Percentiles rank a stretch among this genome's conserved stretches.
Evolutionary conservation across 352 stramenopile genomes (phyloP).

Genomic region (Pythium guiyangense): DNA sequence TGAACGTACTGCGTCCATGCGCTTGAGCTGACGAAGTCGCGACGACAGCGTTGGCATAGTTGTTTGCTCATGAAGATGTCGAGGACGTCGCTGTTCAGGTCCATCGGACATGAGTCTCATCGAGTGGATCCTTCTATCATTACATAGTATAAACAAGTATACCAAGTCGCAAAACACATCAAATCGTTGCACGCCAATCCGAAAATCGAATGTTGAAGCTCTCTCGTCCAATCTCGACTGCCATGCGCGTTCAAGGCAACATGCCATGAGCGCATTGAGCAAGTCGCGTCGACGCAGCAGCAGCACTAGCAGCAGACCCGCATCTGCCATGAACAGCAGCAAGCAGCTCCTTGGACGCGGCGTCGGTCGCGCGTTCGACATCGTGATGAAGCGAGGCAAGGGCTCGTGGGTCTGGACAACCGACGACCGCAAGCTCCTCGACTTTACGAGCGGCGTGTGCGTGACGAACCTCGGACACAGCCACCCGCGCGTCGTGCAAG

Average conservation of each 20-base stretch:
- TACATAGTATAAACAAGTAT: too few relatives aligned
- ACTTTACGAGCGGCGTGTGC: slow-evolving; percentile 93
- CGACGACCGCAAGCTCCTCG: slow-evolving; percentile 83
- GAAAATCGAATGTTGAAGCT: too few relatives aligned
- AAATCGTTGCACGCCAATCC: too few relatives aligned
- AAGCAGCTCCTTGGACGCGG: slow-evolving; percentile 66
- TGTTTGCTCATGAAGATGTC: too few relatives aligned
- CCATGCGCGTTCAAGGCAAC: too few relatives aligned
- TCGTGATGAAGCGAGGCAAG: slow-evolving; percentile 78
- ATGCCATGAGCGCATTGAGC: background rate
- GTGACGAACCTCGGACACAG: slow-evolving; percentile 91
- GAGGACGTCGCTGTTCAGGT: too few relatives aligned
- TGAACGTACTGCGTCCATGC: too few relatives aligned
- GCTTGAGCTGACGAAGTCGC: too few relatives aligned
- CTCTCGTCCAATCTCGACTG: background rate
- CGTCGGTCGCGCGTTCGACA: slow-evolving; percentile 78
- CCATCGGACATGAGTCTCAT: too few relatives aligned
- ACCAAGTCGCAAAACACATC: too few relatives aligned
- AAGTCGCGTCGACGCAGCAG: background rate
- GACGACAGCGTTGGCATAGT: too few relatives aligned
- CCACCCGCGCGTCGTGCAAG: slow-evolving; percentile 88
- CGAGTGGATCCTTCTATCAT: too few relatives aligned
- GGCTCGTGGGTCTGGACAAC: slow-evolving; percentile 85
- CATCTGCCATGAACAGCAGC: slow-evolving; percentile 1
- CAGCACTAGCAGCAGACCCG: background rate